Evolutionary conservation across 2,329 filamentous ascomycete species (phyloP).

Genomic region (Thyridium curvatum): DNA sequence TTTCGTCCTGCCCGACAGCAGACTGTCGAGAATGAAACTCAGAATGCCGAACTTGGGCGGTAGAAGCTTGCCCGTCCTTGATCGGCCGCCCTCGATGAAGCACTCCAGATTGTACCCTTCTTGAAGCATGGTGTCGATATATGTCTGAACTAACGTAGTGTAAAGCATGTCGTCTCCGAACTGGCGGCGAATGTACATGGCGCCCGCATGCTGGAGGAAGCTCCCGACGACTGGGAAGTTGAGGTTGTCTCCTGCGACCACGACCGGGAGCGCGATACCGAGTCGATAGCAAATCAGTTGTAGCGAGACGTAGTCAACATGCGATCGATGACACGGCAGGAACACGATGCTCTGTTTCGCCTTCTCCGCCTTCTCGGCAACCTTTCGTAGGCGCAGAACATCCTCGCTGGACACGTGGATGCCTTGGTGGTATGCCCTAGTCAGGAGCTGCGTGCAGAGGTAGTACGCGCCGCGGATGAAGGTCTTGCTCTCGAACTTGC

Average conservation of each 20-base stretch:
- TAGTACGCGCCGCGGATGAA: slow-evolving; percentile 95
- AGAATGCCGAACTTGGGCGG: slow-evolving; percentile 95
- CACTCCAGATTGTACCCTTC: slow-evolving; percentile 94
- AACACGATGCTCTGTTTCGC: slow-evolving; percentile 97
- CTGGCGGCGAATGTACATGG: slow-evolving; percentile 90
- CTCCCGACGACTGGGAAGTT: slow-evolving; percentile 87
- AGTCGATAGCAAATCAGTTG: slow-evolving; percentile 94
- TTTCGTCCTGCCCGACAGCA: slow-evolving; percentile 79
- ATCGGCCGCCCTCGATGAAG: slow-evolving; percentile 93
- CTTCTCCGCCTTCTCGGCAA: slow-evolving; percentile 74
- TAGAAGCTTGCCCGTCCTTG: slow-evolving; percentile 86
- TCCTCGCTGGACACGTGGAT: slow-evolving; percentile 96
- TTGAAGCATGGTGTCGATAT: slow-evolving; percentile 87
- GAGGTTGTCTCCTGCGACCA: slow-evolving; percentile 92
- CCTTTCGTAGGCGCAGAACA: slow-evolving; percentile 71
- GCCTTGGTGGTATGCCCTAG: slow-evolving; percentile 90
- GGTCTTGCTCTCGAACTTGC: slow-evolving; percentile 92
- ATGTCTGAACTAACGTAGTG: slow-evolving; percentile 86
- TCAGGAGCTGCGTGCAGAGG: slow-evolving; percentile 77
- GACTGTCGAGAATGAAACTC: slow-evolving; percentile 82
- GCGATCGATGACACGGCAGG: slow-evolving; percentile 86
- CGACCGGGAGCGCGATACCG: slow-evolving; percentile 80
- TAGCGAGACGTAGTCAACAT: slow-evolving; percentile 92
- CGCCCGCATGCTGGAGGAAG: slow-evolving; percentile 92
- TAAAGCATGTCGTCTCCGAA: slow-evolving; percentile 93